Percentiles rank a stretch among this genome's conserved stretches.
Evolutionary conservation across 1,284 basidiomycete species (phyloP).

Genomic region (Volvariella volvacea): DNA sequence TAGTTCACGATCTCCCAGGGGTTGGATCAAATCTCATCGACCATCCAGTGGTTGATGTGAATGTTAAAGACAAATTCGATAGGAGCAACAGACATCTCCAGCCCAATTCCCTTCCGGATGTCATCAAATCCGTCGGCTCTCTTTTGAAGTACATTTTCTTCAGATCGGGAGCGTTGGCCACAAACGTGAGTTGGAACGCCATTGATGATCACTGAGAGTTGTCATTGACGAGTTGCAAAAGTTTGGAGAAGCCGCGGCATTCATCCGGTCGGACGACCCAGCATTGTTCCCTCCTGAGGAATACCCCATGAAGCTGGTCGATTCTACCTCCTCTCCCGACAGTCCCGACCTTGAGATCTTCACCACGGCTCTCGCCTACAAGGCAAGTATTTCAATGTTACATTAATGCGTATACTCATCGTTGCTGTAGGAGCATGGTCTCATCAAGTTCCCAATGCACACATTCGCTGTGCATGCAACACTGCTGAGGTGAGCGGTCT

Average conservation of each 20-base stretch:
- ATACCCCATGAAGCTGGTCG: slow-evolving; percentile 31
- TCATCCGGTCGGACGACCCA: slow-evolving; percentile 45
- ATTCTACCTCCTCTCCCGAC: slow-evolving; percentile 40
- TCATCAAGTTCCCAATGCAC: slow-evolving; percentile 26
- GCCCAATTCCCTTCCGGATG: slow-evolving; percentile 28
- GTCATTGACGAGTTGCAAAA: background rate
- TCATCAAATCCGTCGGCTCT: slow-evolving; percentile 26
- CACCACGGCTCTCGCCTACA: slow-evolving; percentile 38
- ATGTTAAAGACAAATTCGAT: slow-evolving; percentile 45
- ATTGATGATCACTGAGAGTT: background rate
- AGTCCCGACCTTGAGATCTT: slow-evolving; percentile 62
- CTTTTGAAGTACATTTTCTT: slow-evolving; percentile 34
- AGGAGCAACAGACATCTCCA: slow-evolving; percentile 32
- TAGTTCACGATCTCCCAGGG: slow-evolving; percentile 29
- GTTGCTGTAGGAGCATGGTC: slow-evolving; percentile 19
- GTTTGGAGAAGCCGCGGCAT: slow-evolving; percentile 42
- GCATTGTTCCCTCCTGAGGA: slow-evolving; percentile 36
- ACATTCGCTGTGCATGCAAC: slow-evolving; percentile 33
- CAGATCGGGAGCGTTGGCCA: slow-evolving; percentile 19
- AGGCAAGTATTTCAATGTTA: slow-evolving; percentile 14
- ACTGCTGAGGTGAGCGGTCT: slow-evolving; percentile 25
- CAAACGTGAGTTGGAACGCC: slow-evolving; percentile 42
- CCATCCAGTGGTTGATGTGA: slow-evolving; percentile 32
- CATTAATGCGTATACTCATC: background rate
- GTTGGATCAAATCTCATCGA: slow-evolving; percentile 34